Percentiles rank a stretch among this genome's conserved stretches.
These are phyloP conservation scores for Chlorella variabilis DNA, from an alignment of 163 green algal genomes.

Conservation along the genomic window DNA sequence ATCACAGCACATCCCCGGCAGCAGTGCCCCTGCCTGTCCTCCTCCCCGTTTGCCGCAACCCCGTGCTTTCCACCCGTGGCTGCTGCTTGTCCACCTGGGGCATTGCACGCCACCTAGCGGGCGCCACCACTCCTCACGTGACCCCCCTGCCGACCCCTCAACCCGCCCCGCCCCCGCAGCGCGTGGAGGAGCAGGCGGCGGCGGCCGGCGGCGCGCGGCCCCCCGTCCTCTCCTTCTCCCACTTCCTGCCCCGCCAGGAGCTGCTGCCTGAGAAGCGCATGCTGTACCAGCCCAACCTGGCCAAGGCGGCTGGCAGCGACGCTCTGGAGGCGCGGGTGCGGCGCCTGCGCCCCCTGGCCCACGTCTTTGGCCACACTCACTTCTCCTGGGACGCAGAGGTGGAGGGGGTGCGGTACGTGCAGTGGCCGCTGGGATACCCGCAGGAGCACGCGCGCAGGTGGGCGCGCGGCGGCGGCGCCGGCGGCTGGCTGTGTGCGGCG, in stretches of 20 bases:
- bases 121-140: no score
- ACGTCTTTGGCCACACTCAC: constrained; percentile 78
- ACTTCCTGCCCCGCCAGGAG: constrained; percentile 66
- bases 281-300: constrained; percentile 65
- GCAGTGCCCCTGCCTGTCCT: no score
- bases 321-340: constrained; percentile 45
- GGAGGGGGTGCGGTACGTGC: constrained; percentile 61
- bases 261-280: constrained; percentile 70
- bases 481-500: no score
- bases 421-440: constrained; percentile 65
- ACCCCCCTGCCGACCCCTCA: no score
- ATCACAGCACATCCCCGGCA: no score
- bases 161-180: no score
- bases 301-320: constrained; percentile 65
- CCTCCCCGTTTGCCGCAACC: no score
- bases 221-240: constrained; percentile 63
- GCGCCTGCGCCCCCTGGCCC: constrained; percentile 62
- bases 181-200: background rate
- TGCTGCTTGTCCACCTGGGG: no score
- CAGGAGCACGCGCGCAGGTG: constrained; percentile 33
- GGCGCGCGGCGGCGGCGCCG: no score
- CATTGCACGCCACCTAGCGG: no score
- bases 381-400: constrained; percentile 62
- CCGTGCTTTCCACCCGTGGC: no score
- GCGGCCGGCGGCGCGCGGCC: constrained; percentile 10